Base-by-base conservation (phyloP, 2,329 filamentous ascomycete genomes). In the Colletotrichum destructivum region DNA sequence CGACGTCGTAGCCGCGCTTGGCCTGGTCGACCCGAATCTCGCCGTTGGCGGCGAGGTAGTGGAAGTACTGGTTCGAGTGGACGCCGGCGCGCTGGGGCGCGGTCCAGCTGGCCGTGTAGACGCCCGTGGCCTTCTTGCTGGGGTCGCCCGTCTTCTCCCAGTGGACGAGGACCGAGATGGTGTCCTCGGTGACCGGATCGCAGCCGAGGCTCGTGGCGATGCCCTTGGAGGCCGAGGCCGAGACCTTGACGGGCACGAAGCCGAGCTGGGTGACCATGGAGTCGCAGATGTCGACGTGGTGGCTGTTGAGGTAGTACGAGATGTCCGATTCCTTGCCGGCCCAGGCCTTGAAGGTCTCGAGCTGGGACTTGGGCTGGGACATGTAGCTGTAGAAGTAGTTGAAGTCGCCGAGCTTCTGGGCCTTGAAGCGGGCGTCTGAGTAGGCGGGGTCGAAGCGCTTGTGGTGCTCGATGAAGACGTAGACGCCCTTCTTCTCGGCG, bases 341-440 rank as follows among this genome's bases (percentile, higher is more conserved):
- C 95, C 95, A 98, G 3, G 94, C 93, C 83, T 94, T 95, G 90
- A 98, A 98, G 0, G 95, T 98, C 86, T 97, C 93, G 59, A 98
- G 89, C 84, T 97, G 95, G 62, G 88, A 94, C 85, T 97, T 97
- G 72, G 92, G 93, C 86, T 98, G 95, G 61, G 91, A 94, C 95
- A 98, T 97, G 89, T 98, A 98, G 77, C 90, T 93, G 88, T 98
- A 98, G 82, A 97, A 98, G 88, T 98, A 98, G 87, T 97, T 98
- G 90, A 98, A 98, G 84, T 98, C 94, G 75, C 95, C 95, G 9
- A 98, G 86, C 64, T 87, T 90, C 79, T 90, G 85, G 16, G 94
- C 94, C 76, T 92, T 91, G 84, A 92, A 92, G 61, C 92, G 90
- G 16, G 96, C 96, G 81, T 98, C 95, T 16, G 94, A 90, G 85